Conservation (phyloP, 768 basidiomycete genomes). For the Imleria badia region DNA sequence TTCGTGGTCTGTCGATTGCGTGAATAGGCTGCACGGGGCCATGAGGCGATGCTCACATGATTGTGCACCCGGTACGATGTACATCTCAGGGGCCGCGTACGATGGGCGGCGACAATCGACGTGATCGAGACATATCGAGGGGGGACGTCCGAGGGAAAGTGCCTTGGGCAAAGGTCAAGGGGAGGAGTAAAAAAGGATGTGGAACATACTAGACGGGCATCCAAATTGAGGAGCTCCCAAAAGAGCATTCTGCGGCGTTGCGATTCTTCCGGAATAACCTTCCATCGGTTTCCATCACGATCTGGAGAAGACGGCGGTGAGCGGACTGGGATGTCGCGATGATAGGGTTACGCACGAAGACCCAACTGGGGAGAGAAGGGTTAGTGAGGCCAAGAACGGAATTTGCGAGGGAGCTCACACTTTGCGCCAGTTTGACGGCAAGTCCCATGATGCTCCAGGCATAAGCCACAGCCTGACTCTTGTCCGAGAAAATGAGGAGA, state of each 20-base stretch:
- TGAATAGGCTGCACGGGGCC: slow-evolving; percentile 8
- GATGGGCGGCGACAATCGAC: slow-evolving; percentile 56
- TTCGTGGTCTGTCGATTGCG: slow-evolving; percentile 51
- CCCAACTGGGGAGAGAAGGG: slow-evolving; percentile 47
- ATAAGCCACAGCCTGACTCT: slow-evolving; percentile 69
- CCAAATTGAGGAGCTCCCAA: slow-evolving; percentile 74
- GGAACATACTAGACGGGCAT: slow-evolving; percentile 59
- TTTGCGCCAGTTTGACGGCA: slow-evolving; percentile 69
- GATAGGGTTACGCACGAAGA: slow-evolving; percentile 50
- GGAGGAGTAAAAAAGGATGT: slow-evolving; percentile 12
- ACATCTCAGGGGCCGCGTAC: slow-evolving; percentile 31
- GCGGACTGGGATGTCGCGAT: slow-evolving; percentile 11
- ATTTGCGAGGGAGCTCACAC: slow-evolving; percentile 44
- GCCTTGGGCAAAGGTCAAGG: slow-evolving; percentile 42
- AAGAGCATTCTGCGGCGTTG: slow-evolving; percentile 68
- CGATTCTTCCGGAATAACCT: slow-evolving; percentile 69
- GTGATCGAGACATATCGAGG: slow-evolving; percentile 62
- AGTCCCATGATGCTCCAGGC: slow-evolving; percentile 80
- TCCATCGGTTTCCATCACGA: slow-evolving; percentile 62
- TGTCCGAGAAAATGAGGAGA: slow-evolving; percentile 70
- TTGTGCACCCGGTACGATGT: slow-evolving; percentile 27
- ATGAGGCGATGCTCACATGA: slow-evolving; percentile 28
- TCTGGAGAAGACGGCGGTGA: slow-evolving; percentile 44
- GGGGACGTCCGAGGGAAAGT: slow-evolving; percentile 68
- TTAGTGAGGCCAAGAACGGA: slow-evolving; percentile 3